Conservation (phyloP, 345 rosid genomes). For the Eutrema japonicum region DNA sequence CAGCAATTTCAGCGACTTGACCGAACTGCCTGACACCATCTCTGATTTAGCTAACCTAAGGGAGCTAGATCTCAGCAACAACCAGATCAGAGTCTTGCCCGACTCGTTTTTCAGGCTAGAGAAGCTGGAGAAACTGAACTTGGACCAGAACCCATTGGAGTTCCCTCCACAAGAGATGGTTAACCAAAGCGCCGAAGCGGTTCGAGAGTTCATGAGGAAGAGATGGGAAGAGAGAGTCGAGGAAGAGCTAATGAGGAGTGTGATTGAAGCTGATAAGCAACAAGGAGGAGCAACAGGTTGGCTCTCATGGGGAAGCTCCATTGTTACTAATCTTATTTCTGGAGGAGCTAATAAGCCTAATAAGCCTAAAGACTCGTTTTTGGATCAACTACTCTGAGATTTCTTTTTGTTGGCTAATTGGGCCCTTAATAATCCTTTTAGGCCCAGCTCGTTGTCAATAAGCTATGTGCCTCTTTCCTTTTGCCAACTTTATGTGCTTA, state of each 20-base stretch:
- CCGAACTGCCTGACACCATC: slow-evolving; percentile 69
- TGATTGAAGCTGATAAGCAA: slow-evolving; percentile 58
- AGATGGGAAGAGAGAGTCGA: slow-evolving; percentile 70
- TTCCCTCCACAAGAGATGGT: slow-evolving; percentile 69
- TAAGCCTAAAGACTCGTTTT: slow-evolving; percentile 31
- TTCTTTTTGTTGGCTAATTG: neutral
- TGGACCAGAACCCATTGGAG: slow-evolving; percentile 83
- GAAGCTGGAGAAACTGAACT: slow-evolving; percentile 70
- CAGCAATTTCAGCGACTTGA: slow-evolving; percentile 85
- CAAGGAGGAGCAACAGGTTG: slow-evolving; percentile 65
- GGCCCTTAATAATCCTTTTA: neutral
- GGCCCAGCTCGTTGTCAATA: neutral
- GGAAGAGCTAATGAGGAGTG: slow-evolving; percentile 67
- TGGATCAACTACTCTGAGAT: slow-evolving; percentile 36
- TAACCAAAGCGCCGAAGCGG: slow-evolving; percentile 64
- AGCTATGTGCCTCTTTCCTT: neutral
- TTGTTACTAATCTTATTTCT: slow-evolving; percentile 53
- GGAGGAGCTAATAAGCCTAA: slow-evolving; percentile 47
- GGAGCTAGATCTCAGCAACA: slow-evolving; percentile 94
- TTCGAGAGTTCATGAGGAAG: slow-evolving; percentile 70
- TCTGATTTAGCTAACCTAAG: slow-evolving; percentile 71
- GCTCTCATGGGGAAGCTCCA: slow-evolving; percentile 76
- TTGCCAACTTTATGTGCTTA: neutral
- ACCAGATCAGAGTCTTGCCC: slow-evolving; percentile 83
- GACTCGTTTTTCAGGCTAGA: slow-evolving; percentile 75